Percentiles rank a stretch among this genome's conserved stretches.
Evolutionary conservation across 345 rosid species (phyloP).

Genomic region (Theobroma cacao): DNA sequence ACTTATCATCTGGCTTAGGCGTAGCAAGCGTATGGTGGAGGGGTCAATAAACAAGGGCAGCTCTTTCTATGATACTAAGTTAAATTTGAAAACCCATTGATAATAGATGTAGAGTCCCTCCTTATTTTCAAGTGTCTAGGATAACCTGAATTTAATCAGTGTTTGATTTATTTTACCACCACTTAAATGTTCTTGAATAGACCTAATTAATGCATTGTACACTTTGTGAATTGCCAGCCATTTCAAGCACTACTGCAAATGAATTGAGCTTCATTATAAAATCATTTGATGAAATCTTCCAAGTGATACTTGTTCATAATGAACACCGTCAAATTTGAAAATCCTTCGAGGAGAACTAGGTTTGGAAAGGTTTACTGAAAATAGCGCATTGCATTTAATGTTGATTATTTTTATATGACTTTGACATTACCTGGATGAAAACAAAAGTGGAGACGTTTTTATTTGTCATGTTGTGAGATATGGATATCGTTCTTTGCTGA

Average conservation of each 20-base stretch:
- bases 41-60: too few relatives aligned
- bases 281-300: neutral
- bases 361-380: neutral
- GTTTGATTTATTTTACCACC: neutral
- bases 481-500: neutral
- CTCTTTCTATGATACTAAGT: too few relatives aligned
- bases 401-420: neutral
- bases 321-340: slow-evolving; percentile 18
- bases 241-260: neutral
- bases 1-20: neutral
- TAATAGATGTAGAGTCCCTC: too few relatives aligned
- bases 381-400: neutral
- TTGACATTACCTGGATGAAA: slow-evolving; percentile 1
- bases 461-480: neutral
- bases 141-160: neutral
- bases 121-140: neutral
- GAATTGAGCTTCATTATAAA: neutral
- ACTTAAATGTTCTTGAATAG: neutral
- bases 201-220: neutral
- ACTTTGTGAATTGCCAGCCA: neutral
- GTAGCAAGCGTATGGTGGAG: neutral
- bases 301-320: neutral
- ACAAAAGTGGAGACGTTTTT: slow-evolving; percentile 1
- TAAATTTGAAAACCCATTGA: too few relatives aligned
- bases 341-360: neutral